These are phyloP conservation scores for Daldinia caldariorum DNA, from an alignment of 495 filamentous ascomycete species.

Conservation along the genomic window DNA sequence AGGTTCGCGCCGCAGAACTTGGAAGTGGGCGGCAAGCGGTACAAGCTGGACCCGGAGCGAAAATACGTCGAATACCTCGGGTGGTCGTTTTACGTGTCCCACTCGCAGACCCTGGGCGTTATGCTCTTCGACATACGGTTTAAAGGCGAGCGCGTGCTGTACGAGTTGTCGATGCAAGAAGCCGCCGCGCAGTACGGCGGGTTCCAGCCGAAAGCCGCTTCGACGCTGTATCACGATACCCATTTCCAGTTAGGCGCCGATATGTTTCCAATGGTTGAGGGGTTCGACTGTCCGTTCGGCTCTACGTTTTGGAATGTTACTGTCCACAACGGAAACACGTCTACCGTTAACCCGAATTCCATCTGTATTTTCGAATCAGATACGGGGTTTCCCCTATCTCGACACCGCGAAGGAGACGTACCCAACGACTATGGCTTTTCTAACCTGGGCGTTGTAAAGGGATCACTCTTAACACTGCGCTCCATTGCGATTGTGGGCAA, in stretches of 20 bases:
- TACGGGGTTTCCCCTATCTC: conserved; percentile 57
- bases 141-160: conserved; percentile 64
- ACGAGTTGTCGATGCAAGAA: conserved; percentile 66
- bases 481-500: conserved; percentile 63
- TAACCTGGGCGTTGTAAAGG: conserved; percentile 55
- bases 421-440: conserved; percentile 50
- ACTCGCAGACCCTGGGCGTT: conserved; percentile 58
- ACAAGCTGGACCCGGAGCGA: conserved; percentile 56
- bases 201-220: conserved; percentile 57
- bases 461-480: conserved; percentile 57
- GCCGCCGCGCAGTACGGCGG: conserved; percentile 64
- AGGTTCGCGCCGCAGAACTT: conserved; percentile 53
- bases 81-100: conserved; percentile 63
- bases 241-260: conserved; percentile 58
- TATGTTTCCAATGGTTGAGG: conserved; percentile 57
- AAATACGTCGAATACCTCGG: conserved; percentile 66
- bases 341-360: conserved; percentile 50
- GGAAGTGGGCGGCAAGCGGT: conserved; percentile 55
- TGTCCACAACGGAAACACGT: conserved; percentile 49
- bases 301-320: conserved; percentile 58
- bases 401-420: conserved; percentile 53
- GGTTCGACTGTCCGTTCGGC: conserved; percentile 65
- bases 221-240: conserved; percentile 58
- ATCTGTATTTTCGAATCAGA: conserved; percentile 67
- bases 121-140: conserved; percentile 62